A percentile compares a stretch with the other conserved stretches of the same genome.
Conservation (phyloP, 2,329 filamentous ascomycete genomes). For the Sarocladiaceae sp. region DNA sequence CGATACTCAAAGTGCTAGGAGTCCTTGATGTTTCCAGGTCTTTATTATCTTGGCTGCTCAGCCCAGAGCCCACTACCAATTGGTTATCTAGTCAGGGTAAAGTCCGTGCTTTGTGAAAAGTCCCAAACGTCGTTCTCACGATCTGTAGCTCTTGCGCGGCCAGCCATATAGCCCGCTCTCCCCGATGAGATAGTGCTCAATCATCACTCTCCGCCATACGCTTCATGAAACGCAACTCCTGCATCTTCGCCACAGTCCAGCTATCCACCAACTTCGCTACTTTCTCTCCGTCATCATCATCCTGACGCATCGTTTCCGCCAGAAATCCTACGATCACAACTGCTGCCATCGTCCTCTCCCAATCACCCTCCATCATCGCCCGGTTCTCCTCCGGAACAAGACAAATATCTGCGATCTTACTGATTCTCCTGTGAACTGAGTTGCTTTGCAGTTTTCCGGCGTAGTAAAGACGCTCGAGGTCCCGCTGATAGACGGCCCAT, state of each 20-base stretch:
- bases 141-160: too few relatives aligned
- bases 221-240: too few relatives aligned
- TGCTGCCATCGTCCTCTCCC: constrained; percentile 19
- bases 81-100: too few relatives aligned
- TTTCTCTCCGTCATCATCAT: constrained; percentile 15
- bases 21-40: too few relatives aligned
- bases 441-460: constrained; percentile 12
- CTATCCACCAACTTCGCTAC: constrained; percentile 11
- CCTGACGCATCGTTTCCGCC: constrained; percentile 17
- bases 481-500: constrained; percentile 17
- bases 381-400: constrained; percentile 22
- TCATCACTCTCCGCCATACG: too few relatives aligned
- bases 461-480: constrained; percentile 15
- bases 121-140: too few relatives aligned
- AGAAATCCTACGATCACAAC: constrained; percentile 21
- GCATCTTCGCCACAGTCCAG: constrained; percentile 21
- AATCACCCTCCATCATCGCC: constrained; percentile 18
- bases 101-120: too few relatives aligned
- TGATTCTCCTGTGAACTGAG: constrained; percentile 17
- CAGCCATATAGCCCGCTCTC: too few relatives aligned
- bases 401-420: constrained; percentile 18
- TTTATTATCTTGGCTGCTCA: too few relatives aligned
- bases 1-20: too few relatives aligned
- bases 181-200: too few relatives aligned
- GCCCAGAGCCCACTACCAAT: too few relatives aligned